A percentile compares a stretch with the other conserved stretches of the same genome.
Evolutionary conservation across 371 early-diverging fungal genomes (phyloP).

Genomic region (Furculomyces boomerangus): DNA sequence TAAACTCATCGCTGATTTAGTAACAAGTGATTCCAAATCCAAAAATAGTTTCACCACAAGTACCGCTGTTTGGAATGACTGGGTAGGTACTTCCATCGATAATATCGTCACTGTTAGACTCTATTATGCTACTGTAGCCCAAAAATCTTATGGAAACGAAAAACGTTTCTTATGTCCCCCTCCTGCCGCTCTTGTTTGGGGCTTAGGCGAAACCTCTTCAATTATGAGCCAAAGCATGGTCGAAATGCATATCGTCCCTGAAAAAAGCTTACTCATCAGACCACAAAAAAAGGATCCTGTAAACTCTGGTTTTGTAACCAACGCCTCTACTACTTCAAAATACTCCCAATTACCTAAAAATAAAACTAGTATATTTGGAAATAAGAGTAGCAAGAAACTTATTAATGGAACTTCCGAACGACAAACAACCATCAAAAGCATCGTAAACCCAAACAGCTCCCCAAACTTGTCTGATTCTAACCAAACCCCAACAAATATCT

Average conservation of each 20-base stretch:
- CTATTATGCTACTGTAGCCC: conserved; percentile 32
- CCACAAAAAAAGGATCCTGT: no score
- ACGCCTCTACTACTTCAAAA: background rate
- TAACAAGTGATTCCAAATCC: no score
- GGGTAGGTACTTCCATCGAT: background rate
- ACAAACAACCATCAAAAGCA: background rate
- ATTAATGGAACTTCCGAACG: background rate
- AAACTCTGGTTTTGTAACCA: no score
- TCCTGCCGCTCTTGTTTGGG: conserved; percentile 43
- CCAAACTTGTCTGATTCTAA: background rate
- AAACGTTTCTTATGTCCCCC: conserved; percentile 73
- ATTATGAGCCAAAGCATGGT: conserved; percentile 32
- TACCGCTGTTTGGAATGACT: background rate
- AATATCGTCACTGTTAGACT: conserved; percentile 26
- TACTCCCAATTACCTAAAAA: conserved; percentile 19
- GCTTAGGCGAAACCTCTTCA: conserved; percentile 25
- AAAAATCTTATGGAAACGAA: conserved; percentile 78
- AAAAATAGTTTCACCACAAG: no score
- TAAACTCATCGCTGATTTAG: no score
- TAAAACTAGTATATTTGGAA: conserved; percentile 14
- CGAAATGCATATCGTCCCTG: conserved; percentile 37
- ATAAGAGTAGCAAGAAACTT: background rate
- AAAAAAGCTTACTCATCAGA: background rate
- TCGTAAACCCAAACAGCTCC: background rate
- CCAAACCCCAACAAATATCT: background rate